phyloP scores from a whole-genome alignment of 176 grass and related monocot species.

The Ensete glaucum region DNA sequence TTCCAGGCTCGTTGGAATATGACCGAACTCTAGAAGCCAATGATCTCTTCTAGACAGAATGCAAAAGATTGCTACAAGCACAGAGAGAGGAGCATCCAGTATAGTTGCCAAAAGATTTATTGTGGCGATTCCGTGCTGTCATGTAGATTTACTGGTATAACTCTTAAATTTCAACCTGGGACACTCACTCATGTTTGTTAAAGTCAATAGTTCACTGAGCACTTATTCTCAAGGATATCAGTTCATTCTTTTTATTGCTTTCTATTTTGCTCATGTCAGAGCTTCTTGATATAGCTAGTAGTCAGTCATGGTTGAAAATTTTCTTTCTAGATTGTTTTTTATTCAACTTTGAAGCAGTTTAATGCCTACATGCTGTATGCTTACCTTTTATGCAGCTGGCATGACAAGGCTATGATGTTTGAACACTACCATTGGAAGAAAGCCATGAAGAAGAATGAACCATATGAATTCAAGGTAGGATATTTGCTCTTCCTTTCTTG shows the following conservation, averaged over 20 bases:
- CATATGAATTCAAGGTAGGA: slow-evolving; percentile 12
- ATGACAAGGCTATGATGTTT: slow-evolving; percentile 33
- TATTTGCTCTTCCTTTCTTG: background rate
- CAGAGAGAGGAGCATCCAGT: no score
- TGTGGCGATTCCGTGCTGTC: no score
- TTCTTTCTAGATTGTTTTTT: background rate
- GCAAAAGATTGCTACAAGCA: no score
- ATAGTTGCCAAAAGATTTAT: no score
- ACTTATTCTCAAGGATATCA: background rate
- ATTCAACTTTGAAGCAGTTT: background rate
- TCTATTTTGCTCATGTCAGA: background rate
- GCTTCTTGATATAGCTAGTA: no score
- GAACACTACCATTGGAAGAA: slow-evolving; percentile 42
- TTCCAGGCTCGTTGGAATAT: no score
- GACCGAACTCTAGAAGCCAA: no score
- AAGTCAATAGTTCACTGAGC: background rate
- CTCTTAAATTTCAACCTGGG: background rate
- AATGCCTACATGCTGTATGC: background rate
- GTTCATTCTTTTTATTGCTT: background rate
- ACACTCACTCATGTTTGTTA: background rate
- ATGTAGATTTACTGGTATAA: no score
- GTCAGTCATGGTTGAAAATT: background rate
- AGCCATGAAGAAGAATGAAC: slow-evolving; percentile 28
- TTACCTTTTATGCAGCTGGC: slow-evolving; percentile 24
- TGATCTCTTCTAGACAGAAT: no score